Evolutionary conservation across 805 yeast genomes (phyloP), one percentile per base, ranked within the genome.

Genomic region (Starmerella sp.): DNA sequence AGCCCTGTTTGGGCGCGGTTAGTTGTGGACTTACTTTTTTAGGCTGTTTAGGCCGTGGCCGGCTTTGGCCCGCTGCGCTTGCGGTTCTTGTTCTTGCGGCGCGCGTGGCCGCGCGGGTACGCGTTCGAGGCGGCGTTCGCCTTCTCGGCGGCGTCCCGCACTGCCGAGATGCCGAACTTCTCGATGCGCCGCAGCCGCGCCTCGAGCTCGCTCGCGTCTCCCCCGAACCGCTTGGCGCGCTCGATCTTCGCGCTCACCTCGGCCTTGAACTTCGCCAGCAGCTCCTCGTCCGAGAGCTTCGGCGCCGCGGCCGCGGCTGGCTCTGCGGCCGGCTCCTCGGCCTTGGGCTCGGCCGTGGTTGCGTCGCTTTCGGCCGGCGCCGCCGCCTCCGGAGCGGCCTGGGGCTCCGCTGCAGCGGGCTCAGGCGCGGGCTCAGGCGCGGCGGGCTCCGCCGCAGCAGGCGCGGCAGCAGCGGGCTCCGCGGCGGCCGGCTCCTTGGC

Each of bases 181-280:
- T 83, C 83, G 59, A 89, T 80, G 66, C 95, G 79, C 38, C 75
- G 75, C 62, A 88, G 72, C 57, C 79, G 82, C 58, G 78, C 80
- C 64, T 79, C 79, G 48, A 84, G 78, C 22, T 73, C 75, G 39
- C 74, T 74, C 13, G 71, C 71, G n/a, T 72, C 72, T 32, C 55
- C 58, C 22, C 91, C 93, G 63, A 89, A 90, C 67, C 86, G 86
- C 65, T 79, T 79, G 15, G 89, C 84, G 64, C 97, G 78, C 50
- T 73, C 73, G 54, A 88, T 75, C 66, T 84, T 84, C 63, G 80
- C 80, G 55, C 74, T 77, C 62, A 90, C 73, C 51, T 83, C 77
- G 28, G 80, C 86, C 53, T 86, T 70, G 0, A 90, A 90, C 57
- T 78, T 73, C 42, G 76, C 77, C 64, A 83, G 83, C 61, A 84